A percentile compares a stretch with the other conserved stretches of the same genome.
Conservation (phyloP, 768 basidiomycete species). For the Rhodosporidiobolus sp. region DNA sequence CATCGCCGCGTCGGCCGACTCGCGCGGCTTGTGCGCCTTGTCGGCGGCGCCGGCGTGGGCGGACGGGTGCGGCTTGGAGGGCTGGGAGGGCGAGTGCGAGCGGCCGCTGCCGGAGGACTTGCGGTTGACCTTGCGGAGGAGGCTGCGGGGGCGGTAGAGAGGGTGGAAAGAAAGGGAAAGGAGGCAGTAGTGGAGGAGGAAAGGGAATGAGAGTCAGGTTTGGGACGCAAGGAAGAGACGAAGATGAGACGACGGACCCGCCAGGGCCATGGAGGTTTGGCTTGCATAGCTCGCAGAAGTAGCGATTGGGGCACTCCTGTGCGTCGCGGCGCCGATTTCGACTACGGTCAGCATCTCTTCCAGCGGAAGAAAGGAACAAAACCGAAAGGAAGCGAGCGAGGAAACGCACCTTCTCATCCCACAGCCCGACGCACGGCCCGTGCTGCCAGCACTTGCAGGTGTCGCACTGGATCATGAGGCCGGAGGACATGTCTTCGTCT, state of each 20-base stretch:
- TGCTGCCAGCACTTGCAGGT: conserved; percentile 98
- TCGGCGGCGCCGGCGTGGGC: conserved; percentile 57
- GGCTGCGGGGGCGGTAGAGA: conserved; percentile 3
- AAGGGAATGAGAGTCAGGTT: not conserved
- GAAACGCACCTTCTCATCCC: conserved; percentile 54
- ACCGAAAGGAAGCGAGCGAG: conserved; percentile 57
- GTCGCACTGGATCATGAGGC: conserved; percentile 98
- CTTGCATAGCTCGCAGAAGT: conserved; percentile 89
- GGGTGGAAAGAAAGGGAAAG: not conserved
- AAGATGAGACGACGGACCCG: conserved; percentile 19
- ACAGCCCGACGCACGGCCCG: conserved; percentile 88
- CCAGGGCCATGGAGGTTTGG: conserved; percentile 69
- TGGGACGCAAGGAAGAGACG: too few relatives aligned
- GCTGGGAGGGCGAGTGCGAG: conserved; percentile 38
- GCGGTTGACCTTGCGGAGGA: conserved; percentile 57
- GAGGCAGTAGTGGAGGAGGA: not conserved
- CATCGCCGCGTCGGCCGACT: conserved; percentile 38
- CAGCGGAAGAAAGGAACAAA: not conserved
- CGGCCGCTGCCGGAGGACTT: conserved; percentile 53
- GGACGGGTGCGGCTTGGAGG: conserved; percentile 68
- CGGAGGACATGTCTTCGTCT: conserved; percentile 60
- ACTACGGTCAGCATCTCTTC: not conserved
- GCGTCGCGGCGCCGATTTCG: too few relatives aligned
- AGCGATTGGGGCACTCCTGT: conserved; percentile 65
- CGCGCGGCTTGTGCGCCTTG: conserved; percentile 15